These are phyloP conservation scores for Citrus reticulata DNA, from an alignment of 345 rosid genomes.

Conservation along the genomic window DNA sequence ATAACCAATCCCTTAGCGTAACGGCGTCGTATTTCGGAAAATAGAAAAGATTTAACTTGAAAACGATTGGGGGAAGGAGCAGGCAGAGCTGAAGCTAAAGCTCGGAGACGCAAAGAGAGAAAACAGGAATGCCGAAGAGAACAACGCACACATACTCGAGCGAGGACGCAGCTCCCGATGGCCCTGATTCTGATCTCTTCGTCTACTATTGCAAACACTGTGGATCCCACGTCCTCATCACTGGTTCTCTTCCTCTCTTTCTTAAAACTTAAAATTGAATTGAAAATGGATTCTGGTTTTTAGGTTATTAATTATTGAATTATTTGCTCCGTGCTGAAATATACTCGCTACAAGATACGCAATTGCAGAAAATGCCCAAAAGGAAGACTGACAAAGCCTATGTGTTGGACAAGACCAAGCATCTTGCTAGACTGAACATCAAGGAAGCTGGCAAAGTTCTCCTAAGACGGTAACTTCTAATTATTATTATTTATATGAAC, in stretches of 20 bases:
- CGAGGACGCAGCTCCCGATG: conserved; percentile 98
- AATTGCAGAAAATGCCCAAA: conserved; percentile 96
- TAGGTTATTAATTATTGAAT: background rate
- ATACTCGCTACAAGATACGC: conserved; percentile 67
- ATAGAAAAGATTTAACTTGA: too few species aligned
- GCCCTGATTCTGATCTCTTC: conserved; percentile 96
- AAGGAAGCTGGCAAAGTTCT: conserved; percentile 83
- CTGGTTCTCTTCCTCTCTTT: conserved; percentile 48
- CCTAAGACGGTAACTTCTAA: conserved; percentile 56
- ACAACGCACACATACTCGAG: conserved; percentile 99
- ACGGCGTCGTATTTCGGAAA: too few species aligned
- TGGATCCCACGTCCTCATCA: conserved; percentile 92
- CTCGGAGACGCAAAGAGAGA: background rate
- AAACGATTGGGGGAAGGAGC: too few species aligned
- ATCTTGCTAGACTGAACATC: conserved; percentile 80
- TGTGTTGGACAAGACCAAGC: conserved; percentile 89
- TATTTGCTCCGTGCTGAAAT: conserved; percentile 29
- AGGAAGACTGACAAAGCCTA: conserved; percentile 91
- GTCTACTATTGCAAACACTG: conserved; percentile 99
- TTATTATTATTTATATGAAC: too few species aligned
- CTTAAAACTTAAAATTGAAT: background rate
- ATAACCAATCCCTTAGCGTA: too few species aligned
- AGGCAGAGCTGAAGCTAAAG: background rate
- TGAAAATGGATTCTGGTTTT: background rate
- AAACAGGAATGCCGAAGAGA: conserved; percentile 82